Evolutionary conservation across 2,329 filamentous ascomycete genomes (phyloP).

Genomic region (Botryotinia narcissicola): DNA sequence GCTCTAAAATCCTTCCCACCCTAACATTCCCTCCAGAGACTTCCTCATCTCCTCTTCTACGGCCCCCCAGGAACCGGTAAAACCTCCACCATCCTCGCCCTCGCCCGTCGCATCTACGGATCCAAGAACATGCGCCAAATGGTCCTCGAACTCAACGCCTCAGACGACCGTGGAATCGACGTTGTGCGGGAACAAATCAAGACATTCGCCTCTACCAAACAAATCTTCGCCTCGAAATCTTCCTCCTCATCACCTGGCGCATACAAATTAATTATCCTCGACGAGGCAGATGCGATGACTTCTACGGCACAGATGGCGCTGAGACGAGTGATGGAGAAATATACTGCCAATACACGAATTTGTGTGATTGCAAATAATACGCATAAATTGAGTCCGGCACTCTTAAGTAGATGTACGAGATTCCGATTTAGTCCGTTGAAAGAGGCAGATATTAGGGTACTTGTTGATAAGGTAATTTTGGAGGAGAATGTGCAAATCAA

Average conservation of each 20-base stretch:
- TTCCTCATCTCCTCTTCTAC: constrained; percentile 95
- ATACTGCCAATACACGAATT: constrained; percentile 95
- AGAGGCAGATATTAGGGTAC: constrained; percentile 75
- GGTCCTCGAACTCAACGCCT: constrained; percentile 96
- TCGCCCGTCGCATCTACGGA: constrained; percentile 91
- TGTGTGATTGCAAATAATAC: constrained; percentile 99
- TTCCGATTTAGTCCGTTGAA: constrained; percentile 95
- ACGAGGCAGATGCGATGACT: constrained; percentile 99
- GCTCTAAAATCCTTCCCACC: constrained; percentile 12
- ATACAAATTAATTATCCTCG: constrained; percentile 95
- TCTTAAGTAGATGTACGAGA: constrained; percentile 88
- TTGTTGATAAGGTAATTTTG: constrained; percentile 87
- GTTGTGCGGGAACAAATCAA: constrained; percentile 99
- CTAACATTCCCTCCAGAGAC: constrained; percentile 49
- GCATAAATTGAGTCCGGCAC: constrained; percentile 90
- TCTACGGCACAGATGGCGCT: constrained; percentile 97
- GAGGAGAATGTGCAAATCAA: constrained; percentile 85
- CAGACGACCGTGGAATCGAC: constrained; percentile 95
- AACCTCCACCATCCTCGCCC: constrained; percentile 91
- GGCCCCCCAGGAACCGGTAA: constrained; percentile 96
- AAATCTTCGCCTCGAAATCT: constrained; percentile 78
- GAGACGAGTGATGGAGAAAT: constrained; percentile 97
- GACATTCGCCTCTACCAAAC: constrained; percentile 96
- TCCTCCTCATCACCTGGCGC: constrained; percentile 56
- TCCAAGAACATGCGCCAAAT: constrained; percentile 92